Evolutionary conservation across 306 rosid genomes (phyloP).

Genomic region (Astragalus membranaceus): DNA sequence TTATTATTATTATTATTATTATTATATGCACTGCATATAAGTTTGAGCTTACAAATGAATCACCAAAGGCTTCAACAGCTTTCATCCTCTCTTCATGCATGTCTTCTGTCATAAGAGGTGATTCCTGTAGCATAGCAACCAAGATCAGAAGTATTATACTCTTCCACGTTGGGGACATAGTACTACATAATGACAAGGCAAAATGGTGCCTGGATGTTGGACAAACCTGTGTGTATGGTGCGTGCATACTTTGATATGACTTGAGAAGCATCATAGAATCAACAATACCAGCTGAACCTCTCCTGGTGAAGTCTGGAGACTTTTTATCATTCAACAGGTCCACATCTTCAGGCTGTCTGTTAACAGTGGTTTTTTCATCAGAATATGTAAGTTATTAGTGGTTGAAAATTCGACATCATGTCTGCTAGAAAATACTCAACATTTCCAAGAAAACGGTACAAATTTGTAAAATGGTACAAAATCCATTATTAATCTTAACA

Average conservation of each 20-base stretch:
- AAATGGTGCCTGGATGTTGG: conserved; percentile 18
- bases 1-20: neutral
- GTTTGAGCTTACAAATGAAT: conserved; percentile 75
- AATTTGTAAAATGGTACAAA: neutral
- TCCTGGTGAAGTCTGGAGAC: conserved; percentile 45
- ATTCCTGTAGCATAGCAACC: conserved; percentile 42
- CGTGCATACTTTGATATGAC: conserved; percentile 78
- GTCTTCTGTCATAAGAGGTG: conserved; percentile 99
- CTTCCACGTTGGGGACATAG: conserved; percentile 14
- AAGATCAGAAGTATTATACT: conserved; percentile 9
- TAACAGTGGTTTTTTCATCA: conserved; percentile 19
- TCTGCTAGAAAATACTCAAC: conserved; percentile 4
- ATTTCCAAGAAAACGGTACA: conserved; percentile 1
- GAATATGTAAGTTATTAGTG: conserved; percentile 33
- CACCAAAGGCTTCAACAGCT: conserved; percentile 81
- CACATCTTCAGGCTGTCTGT: conserved; percentile 39
- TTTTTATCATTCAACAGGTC: conserved; percentile 31
- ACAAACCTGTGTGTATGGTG: conserved; percentile 87
- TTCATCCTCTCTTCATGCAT: conserved; percentile 98
- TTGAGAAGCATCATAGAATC: conserved; percentile 79
- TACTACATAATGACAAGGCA: conserved; percentile 4
- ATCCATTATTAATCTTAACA: conserved; percentile 6
- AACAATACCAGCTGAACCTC: conserved; percentile 77
- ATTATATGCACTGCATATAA: neutral
- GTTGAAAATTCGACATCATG: conserved; percentile 27